Evolutionary conservation across 164 flowering plant genomes (phyloP), one percentile per base, ranked within the genome.

Genomic region (Berberis vulgaris): DNA sequence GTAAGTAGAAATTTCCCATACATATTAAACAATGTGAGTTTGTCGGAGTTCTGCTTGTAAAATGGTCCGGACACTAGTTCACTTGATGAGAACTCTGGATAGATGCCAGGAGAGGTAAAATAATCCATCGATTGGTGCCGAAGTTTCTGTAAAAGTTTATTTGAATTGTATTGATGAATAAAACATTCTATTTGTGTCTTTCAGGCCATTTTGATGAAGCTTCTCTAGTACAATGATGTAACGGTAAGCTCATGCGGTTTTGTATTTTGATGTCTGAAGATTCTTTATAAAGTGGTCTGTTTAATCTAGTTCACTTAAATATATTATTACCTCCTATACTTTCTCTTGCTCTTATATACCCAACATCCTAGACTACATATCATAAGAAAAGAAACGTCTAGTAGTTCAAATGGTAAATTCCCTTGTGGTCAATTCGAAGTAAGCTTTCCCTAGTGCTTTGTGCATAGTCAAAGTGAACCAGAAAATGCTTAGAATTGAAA

Each of bases 141-240:
- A 26, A 26, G 0, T 26, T 26, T 41, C 45, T 57, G 41, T 10
- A 40, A 7, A n/a, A 5, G 41, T 10, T 39, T 41, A 57, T 57
- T 11, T 49, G 52, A 49, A 6, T 49, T 49, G 52, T 49, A 6
- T 49, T 49, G 52, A 6, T 11, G 6, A 6, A 7, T 6, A 57
- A n/a, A 40, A 26, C 55, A 6, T 52, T 26, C 26, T 26, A 26
- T 26, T 26, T 26, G 26, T 64, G 38, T 70, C 39, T 81, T 76
- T 74, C 97, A 94, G 97, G 85, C 88, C 43, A 85, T 94, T 63
- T 59, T 88, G 89, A 91, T 91, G 98, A 91, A 94, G 75, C 84
- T 88, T 42, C 78, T 87, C 11, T 90, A 91, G 68, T 80, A 87
- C 64, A 93, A 90, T 56, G 93, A 91, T 72, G 85, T 86, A 56